Percentiles rank a stretch among this genome's conserved stretches.
These are phyloP conservation scores for Ophiostoma populinum DNA, from an alignment of 2,329 filamentous ascomycete species.

Conservation along the genomic window DNA sequence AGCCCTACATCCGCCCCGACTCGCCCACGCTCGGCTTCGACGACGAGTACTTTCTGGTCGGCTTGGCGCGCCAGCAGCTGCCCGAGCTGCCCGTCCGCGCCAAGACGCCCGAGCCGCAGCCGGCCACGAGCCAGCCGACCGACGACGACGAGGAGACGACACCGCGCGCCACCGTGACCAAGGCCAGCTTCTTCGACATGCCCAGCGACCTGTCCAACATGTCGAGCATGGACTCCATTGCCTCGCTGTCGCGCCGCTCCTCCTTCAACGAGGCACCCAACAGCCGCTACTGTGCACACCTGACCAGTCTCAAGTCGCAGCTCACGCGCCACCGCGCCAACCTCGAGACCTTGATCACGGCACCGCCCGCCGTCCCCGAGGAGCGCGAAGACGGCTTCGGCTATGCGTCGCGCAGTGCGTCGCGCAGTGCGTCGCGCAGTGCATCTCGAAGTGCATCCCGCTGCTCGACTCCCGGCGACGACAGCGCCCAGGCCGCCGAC, in stretches of 20 bases:
- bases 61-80: slow-evolving; percentile 13
- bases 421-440: too few relatives aligned
- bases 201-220: background rate
- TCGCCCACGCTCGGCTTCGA: slow-evolving; percentile 42
- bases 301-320: slow-evolving; percentile 30
- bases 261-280: slow-evolving; percentile 16
- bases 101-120: slow-evolving; percentile 9
- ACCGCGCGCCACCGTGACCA: slow-evolving; percentile 5
- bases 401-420: too few relatives aligned
- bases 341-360: slow-evolving; percentile 24
- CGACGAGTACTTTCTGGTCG: slow-evolving; percentile 20
- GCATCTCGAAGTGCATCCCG: too few relatives aligned
- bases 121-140: slow-evolving; percentile 8
- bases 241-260: background rate
- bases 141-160: slow-evolving; percentile 8
- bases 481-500: slow-evolving; percentile 23
- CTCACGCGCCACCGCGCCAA: slow-evolving; percentile 29
- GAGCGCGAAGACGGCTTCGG: slow-evolving; percentile 2
- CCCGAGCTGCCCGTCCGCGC: slow-evolving; percentile 14
- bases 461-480: slow-evolving; percentile 14
- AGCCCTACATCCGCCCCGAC: slow-evolving; percentile 37
- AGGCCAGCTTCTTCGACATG: background rate
- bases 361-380: slow-evolving; percentile 6
- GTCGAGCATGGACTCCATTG: background rate
- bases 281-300: slow-evolving; percentile 31